Percentiles rank a stretch among this genome's conserved stretches.
Conservation (phyloP, 805 yeast genomes). For the Candida maltosa region DNA sequence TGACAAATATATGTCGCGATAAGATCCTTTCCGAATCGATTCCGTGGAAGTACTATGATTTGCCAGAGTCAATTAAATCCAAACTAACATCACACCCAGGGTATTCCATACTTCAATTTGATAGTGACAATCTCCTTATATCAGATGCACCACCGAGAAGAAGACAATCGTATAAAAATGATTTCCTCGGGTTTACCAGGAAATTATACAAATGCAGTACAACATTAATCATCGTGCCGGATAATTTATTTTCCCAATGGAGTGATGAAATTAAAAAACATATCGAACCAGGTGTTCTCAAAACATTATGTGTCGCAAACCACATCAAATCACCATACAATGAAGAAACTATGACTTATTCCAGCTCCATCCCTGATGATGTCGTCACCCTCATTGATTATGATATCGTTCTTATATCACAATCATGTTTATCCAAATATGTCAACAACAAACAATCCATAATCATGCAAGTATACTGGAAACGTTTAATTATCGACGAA, state of each 20-base stretch:
- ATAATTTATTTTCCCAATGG: constrained; percentile 69
- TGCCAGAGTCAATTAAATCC: constrained; percentile 43
- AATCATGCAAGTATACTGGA: constrained; percentile 54
- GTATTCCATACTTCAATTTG: constrained; percentile 33
- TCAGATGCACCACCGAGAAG: constrained; percentile 15
- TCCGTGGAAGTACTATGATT: constrained; percentile 54
- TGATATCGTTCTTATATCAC: constrained; percentile 54
- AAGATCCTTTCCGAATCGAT: constrained; percentile 45
- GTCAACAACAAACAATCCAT: constrained; percentile 21
- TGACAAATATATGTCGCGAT: constrained; percentile 40
- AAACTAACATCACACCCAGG: constrained; percentile 41
- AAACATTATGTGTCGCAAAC: constrained; percentile 26
- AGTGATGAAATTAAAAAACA: constrained; percentile 55
- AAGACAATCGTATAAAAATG: constrained; percentile 11
- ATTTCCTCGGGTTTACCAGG: constrained; percentile 16
- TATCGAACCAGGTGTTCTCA: constrained; percentile 35
- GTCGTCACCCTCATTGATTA: constrained; percentile 34
- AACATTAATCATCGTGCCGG: constrained; percentile 63
- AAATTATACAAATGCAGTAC: constrained; percentile 46
- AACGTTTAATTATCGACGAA: constrained; percentile 69
- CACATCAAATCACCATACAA: constrained; percentile 23
- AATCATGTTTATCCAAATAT: constrained; percentile 8
- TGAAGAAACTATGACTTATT: constrained; percentile 13
- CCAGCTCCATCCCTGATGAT: constrained; percentile 17
- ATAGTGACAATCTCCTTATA: constrained; percentile 16